Base-by-base conservation (phyloP, 306 rosid genomes). In the Crotalaria pallida region DNA sequence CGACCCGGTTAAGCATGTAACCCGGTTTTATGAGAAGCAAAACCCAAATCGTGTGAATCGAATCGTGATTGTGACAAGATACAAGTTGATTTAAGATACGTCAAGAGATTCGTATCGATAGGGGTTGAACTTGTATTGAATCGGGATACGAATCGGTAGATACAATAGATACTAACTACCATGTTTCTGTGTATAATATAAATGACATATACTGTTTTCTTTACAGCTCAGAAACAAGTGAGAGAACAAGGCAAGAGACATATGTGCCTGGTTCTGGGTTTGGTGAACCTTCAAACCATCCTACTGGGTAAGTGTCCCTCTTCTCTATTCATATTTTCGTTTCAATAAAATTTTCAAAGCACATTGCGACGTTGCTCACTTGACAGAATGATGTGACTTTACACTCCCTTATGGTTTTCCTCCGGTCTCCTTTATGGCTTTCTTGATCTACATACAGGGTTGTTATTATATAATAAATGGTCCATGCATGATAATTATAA, bases 151-250 rank as follows among this genome's bases (percentile, higher is more conserved):
- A n/a, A n/a, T n/a, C n/a, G n/a, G n/a, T n/a, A n/a, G n/a, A n/a
- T n/a, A n/a, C n/a, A n/a, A n/a, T n/a, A n/a, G n/a, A n/a, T n/a
- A n/a, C n/a, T n/a, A n/a, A n/a, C n/a, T n/a, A n/a, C n/a, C n/a
- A n/a, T n/a, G n/a, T n/a, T n/a, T n/a, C n/a, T n/a, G n/a, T n/a
- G n/a, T n/a, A n/a, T n/a, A n/a, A n/a, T n/a, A n/a, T n/a, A n/a
- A n/a, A n/a, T n/a, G n/a, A n/a, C n/a, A n/a, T n/a, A n/a, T n/a
- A n/a, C n/a, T 47, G 44, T 57, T 47, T 65, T 50, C 51, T 68
- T 43, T 76, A 76, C 84, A 87, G 97, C 47, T 84, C 83, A 7
- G 83, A 71, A 76, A 67, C 68, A 55, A 79, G 72, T 64, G 84
- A 79, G 55, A 76, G 74, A 77, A 47, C 84, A 63, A 56, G 69